phyloP scores from a whole-genome alignment of 164 flowering plant genomes.

The grape (Vitis vinifera) region ASM3070453v1 NC_081810.1:2205501-2206000 shows the following conservation, averaged over 20 bases:
- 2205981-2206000: conserved; percentile 4
- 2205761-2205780: neutral
- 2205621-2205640: neutral
- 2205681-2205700: conserved; percentile 4
- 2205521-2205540: conserved; percentile 7
- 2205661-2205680: neutral
- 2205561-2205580: neutral
- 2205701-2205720: neutral
- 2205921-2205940: neutral
- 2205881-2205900: conserved; percentile 8
- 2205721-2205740: conserved; percentile 1
- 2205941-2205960: conserved; percentile 1
- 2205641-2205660: neutral
- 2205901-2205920: neutral
- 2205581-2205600: neutral
- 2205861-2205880: conserved; percentile 12
- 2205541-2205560: neutral
- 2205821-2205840: conserved; percentile 6
- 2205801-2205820: neutral
- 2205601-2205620: neutral
- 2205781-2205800: no score
- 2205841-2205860: neutral
- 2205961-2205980: conserved; percentile 7
- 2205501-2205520: conserved; percentile 6
- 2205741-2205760: neutral